These are phyloP conservation scores for Arachis monticola DNA, from an alignment of 331 rosid species.

Conservation along the genomic window DNA sequence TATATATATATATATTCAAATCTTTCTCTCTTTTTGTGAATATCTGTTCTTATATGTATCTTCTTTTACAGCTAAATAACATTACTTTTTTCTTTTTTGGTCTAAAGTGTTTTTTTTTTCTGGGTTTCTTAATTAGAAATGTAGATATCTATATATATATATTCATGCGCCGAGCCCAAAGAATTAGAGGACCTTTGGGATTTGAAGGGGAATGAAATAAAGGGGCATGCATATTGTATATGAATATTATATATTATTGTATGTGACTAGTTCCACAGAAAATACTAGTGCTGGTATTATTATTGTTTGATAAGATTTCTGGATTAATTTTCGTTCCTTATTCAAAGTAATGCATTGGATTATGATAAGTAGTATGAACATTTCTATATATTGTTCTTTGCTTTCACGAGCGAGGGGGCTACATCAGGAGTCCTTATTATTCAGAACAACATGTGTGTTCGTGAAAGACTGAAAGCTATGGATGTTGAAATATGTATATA, in stretches of 20 bases:
- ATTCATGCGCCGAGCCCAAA: slow-evolving; percentile 28
- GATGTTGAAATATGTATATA: background rate
- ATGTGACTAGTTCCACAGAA: background rate
- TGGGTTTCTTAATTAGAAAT: background rate
- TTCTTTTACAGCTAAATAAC: background rate
- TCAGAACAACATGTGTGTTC: background rate
- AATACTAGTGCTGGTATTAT: too few relatives aligned
- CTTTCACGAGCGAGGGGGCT: too few relatives aligned
- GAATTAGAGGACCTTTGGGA: slow-evolving; percentile 1
- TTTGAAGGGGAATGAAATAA: background rate
- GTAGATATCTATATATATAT: background rate
- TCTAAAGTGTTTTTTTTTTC: background rate
- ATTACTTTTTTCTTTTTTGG: background rate
- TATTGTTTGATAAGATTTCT: too few relatives aligned
- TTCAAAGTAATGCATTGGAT: background rate
- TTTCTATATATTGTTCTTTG: background rate
- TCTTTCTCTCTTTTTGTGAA: too few relatives aligned
- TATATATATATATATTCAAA: too few relatives aligned
- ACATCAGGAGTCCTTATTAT: too few relatives aligned
- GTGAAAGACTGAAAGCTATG: slow-evolving; percentile 8
- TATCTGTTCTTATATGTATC: background rate
- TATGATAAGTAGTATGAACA: background rate
- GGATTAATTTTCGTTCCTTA: background rate
- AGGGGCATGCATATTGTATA: slow-evolving; percentile 10
- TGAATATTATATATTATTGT: background rate